A percentile compares a stretch with the other conserved stretches of the same genome.
phyloP scores from a whole-genome alignment of 2,329 filamentous ascomycete species.

The Fusarium aywerte region DNA sequence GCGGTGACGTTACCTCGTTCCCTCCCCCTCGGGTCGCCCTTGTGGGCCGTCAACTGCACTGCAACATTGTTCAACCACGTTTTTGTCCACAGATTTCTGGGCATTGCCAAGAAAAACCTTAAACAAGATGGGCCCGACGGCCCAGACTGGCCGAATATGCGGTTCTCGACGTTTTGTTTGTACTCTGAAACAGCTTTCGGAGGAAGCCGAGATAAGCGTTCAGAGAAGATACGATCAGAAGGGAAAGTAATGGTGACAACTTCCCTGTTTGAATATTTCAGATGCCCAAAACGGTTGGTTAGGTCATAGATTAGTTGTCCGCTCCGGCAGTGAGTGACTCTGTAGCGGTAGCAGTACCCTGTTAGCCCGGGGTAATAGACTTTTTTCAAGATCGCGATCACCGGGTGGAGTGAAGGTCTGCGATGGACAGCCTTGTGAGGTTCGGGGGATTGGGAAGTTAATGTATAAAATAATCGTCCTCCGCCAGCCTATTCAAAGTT shows the following conservation, averaged over 20 bases:
- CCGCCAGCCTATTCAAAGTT: background rate
- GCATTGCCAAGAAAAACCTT: constrained; percentile 10
- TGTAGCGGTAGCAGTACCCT: background rate
- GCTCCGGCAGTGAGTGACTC: background rate
- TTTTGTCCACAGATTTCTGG: background rate
- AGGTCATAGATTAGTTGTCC: background rate
- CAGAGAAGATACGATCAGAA: background rate
- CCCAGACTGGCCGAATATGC: background rate
- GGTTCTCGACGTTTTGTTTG: background rate
- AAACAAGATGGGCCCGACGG: constrained; percentile 1
- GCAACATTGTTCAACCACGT: constrained; percentile 2
- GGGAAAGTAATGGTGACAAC: background rate
- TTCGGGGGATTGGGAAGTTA: background rate
- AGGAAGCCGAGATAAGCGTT: background rate
- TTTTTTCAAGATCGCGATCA: constrained; percentile 1
- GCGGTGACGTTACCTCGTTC: background rate
- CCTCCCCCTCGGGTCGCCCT: background rate
- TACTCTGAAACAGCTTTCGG: background rate
- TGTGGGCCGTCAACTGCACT: constrained; percentile 6
- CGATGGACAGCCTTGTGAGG: background rate
- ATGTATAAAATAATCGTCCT: constrained; percentile 15
- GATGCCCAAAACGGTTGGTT: background rate
- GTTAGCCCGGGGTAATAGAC: background rate
- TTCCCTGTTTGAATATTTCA: background rate
- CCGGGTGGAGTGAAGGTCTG: background rate